These are phyloP conservation scores for Fusarium sp. DNA, from an alignment of 2,329 filamentous ascomycete species.

Conservation along the genomic window DNA sequence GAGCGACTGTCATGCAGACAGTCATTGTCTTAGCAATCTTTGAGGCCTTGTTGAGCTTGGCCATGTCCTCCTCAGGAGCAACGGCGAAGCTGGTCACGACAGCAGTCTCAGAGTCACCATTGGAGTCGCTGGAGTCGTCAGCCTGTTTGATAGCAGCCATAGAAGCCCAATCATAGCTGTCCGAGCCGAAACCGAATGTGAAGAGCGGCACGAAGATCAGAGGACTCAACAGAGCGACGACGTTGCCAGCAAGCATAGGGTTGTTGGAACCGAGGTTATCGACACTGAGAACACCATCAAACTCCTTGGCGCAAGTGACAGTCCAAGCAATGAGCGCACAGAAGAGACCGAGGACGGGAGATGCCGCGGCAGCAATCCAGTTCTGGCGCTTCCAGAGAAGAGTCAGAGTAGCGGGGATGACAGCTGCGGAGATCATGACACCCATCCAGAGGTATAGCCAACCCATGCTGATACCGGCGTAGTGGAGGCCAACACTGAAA, in stretches of 20 bases:
- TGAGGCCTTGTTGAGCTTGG: slow-evolving; percentile 62
- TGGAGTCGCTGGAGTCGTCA: slow-evolving; percentile 78
- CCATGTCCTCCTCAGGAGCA: slow-evolving; percentile 52
- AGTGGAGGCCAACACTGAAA: slow-evolving; percentile 79
- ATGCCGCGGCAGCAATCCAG: slow-evolving; percentile 72
- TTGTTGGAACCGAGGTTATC: slow-evolving; percentile 81
- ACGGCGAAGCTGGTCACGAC: slow-evolving; percentile 13
- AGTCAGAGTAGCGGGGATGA: slow-evolving; percentile 82
- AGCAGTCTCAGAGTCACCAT: slow-evolving; percentile 45
- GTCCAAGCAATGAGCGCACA: slow-evolving; percentile 79
- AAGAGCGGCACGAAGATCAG: slow-evolving; percentile 78
- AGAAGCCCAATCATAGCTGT: slow-evolving; percentile 86
- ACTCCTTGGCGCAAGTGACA: slow-evolving; percentile 71
- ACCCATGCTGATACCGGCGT: slow-evolving; percentile 84
- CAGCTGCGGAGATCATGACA: slow-evolving; percentile 85
- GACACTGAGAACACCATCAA: slow-evolving; percentile 75
- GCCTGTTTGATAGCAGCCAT: slow-evolving; percentile 83
- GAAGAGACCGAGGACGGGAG: slow-evolving; percentile 72
- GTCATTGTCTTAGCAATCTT: slow-evolving; percentile 54
- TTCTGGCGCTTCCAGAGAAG: slow-evolving; percentile 85
- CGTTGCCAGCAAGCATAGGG: slow-evolving; percentile 89
- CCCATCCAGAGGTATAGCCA: slow-evolving; percentile 93
- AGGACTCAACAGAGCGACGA: slow-evolving; percentile 81
- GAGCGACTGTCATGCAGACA: slow-evolving; percentile 64
- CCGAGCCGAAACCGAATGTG: slow-evolving; percentile 66